Base-by-base conservation (phyloP, 2,329 filamentous ascomycete genomes). In the Peltaster fructicola region DNA sequence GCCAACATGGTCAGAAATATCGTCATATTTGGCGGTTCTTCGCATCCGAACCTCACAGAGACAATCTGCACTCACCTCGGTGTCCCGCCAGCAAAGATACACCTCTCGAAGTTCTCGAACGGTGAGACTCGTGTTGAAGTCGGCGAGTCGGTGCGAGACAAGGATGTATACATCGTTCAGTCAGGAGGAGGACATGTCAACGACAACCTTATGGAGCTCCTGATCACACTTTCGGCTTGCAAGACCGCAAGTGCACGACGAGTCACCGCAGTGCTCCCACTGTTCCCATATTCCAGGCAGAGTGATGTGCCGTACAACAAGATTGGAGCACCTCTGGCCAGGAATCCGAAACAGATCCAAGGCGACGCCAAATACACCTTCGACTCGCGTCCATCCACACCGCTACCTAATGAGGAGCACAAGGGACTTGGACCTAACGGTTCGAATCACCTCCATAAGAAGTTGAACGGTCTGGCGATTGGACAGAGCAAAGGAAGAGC, bases 141-240 rank as follows among this genome's bases (percentile, higher is more conserved):
- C 45, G 68, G 84, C 51, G 88, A 98, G 54, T 92, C 82, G 8
- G 88, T 98, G 25, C 77, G 88, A 41, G 88, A 80, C 41, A 98
- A 98, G 53, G 88, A 98, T 69, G 88, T 93, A 50, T 98, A 90
- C 59, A 93, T 95, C 49, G 81, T 98, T 44, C 85, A 95, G 55
- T 88, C 81, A 20, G 82, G 81, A 40, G 80, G 80, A 40, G 82
- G 81, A 35, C 78, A 77, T 43, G 80, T 93, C 56, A 98, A 98
- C 50, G 88, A 98, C 56, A 73, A 91, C 56, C 70, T 98, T 37
- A 77, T 98, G 59, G 88, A 98, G 49, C 72, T 95, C 24, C 78
- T 91, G 52, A 93, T 95, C 57, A 92, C 88, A 58, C 85, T 95
- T 42, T 91, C 81, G n/a, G 88, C 88, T 33, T 95, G 88, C 69